phyloP scores from a whole-genome alignment of 2,329 filamentous ascomycete species.

The Fusarium clavum region DNA sequence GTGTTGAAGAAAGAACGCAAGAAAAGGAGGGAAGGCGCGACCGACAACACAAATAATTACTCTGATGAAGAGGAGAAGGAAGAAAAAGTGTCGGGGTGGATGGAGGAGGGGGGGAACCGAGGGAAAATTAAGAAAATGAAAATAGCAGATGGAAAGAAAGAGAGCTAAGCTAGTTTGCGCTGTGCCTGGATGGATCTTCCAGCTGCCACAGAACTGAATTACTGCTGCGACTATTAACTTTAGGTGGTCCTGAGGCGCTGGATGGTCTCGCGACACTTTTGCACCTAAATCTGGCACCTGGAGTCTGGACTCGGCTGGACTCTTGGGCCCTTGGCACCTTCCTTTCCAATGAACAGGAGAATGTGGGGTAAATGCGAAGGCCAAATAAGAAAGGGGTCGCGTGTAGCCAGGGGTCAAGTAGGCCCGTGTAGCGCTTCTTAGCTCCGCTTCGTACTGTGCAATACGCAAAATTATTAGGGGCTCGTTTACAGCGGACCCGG shows the following conservation, averaged over 20 bases:
- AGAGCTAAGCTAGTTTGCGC: not conserved
- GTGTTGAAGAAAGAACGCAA: not conserved
- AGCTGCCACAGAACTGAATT: not conserved
- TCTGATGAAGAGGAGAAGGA: not conserved
- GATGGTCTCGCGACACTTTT: conserved; percentile 1
- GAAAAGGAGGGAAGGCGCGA: conserved; percentile 13
- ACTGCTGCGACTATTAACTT: not conserved
- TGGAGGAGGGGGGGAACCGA: not conserved
- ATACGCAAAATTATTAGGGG: conserved; percentile 22
- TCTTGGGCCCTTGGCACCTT: conserved; percentile 9
- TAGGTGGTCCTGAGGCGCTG: not conserved
- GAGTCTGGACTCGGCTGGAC: conserved; percentile 21
- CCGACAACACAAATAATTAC: conserved; percentile 2
- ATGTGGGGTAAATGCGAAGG: conserved; percentile 37
- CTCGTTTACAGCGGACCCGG: conserved; percentile 4
- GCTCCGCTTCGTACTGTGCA: not conserved
- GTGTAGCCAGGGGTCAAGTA: conserved; percentile 36
- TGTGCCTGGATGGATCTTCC: not conserved
- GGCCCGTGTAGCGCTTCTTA: conserved; percentile 12
- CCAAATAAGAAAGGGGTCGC: conserved; percentile 44
- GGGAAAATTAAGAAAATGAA: conserved; percentile 9
- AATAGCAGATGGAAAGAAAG: conserved; percentile 6
- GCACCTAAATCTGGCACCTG: not conserved
- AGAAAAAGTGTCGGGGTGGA: not conserved
- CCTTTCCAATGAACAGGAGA: conserved; percentile 23